Conservation (phyloP, 441 rosid genomes). For the Gossypium aridum region DNA sequence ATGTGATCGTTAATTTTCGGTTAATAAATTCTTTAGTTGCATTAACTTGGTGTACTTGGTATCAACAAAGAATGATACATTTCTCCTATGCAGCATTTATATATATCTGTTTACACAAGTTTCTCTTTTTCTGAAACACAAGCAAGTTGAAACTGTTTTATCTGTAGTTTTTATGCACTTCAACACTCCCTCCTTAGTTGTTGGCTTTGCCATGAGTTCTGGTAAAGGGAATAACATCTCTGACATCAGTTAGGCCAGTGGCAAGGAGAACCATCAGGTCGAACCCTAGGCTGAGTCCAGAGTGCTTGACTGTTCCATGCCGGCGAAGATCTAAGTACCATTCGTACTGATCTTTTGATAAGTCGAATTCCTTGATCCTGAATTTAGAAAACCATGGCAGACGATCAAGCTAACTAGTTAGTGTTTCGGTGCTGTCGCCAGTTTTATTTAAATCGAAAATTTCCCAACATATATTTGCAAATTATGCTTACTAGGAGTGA, state of each 20-base stretch:
- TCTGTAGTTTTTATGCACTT: neutral
- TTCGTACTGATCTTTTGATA: conserved; percentile 54
- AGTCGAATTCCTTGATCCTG: conserved; percentile 59
- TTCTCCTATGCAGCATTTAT: neutral
- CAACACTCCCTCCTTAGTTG: conserved; percentile 6
- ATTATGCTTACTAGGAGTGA: neutral
- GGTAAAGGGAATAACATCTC: conserved; percentile 78
- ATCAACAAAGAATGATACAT: neutral
- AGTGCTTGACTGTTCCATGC: conserved; percentile 75
- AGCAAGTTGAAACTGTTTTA: neutral
- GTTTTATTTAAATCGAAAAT: neutral
- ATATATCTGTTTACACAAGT: conserved; percentile 6
- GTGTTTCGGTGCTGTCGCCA: neutral
- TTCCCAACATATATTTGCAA: neutral
- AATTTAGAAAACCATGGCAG: neutral
- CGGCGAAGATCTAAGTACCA: conserved; percentile 80
- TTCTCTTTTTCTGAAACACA: neutral
- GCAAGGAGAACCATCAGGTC: conserved; percentile 66
- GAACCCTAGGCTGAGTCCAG: conserved; percentile 67
- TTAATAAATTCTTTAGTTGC: neutral
- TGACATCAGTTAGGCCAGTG: conserved; percentile 70
- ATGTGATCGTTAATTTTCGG: conserved; percentile 8
- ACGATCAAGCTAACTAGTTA: neutral
- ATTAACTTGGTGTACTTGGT: conserved; percentile 4
- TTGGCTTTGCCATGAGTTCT: conserved; percentile 45